Base-by-base conservation (phyloP, 768 basidiomycete genomes). In the Boletus insuetus region DNA sequence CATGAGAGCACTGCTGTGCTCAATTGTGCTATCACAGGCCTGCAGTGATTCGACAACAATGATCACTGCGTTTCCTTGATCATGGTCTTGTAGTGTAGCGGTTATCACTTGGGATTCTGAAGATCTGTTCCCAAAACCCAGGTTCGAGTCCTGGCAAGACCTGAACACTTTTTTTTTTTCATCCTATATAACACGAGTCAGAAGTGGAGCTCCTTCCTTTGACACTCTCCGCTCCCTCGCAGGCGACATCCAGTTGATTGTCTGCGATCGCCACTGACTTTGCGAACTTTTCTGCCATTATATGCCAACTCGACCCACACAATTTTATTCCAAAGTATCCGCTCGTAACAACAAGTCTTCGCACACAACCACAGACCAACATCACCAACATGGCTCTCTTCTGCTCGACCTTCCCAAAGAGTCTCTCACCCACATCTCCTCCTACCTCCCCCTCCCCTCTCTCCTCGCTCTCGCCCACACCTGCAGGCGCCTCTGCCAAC, bases 351-450 rank as follows among this genome's bases (percentile, higher is more conserved):
- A 71, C 66, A 75, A 72, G 61, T 49, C 59, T 54, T 58, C 63
- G 42, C 64, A 51, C 16, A 45, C 31, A 6, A 8, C 6, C 61
- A 55, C 66, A 34, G 55, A 68, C 58, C 56, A 68, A 58, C 59
- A 55, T 50, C 54, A 39, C 67, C 78, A 83, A 71, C 64, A 78
- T 87, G 86, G 84, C 81, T 75, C 64, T 65, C 41, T 64, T 46
- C 69, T 77, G 46, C 79, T 84, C 65, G 73, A 73, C 60, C 63
- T 89, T 49, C 89, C 90, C 42, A 65, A 75, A 45, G 90, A 92
- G 63, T 86, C 84, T 29, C 86, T 92, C 73, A 83, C 84, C 32
- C 86, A 87, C 53, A 79, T 92, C 72, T 88, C 89, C 11, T 79
- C 87, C 10, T 82, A 84, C 68, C 82, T 92, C 51, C 76, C 83